A percentile compares a stretch with the other conserved stretches of the same genome.
These are phyloP conservation scores for Fomitopsis betulina DNA, from an alignment of 1,284 basidiomycete genomes.

Conservation along the genomic window DNA sequence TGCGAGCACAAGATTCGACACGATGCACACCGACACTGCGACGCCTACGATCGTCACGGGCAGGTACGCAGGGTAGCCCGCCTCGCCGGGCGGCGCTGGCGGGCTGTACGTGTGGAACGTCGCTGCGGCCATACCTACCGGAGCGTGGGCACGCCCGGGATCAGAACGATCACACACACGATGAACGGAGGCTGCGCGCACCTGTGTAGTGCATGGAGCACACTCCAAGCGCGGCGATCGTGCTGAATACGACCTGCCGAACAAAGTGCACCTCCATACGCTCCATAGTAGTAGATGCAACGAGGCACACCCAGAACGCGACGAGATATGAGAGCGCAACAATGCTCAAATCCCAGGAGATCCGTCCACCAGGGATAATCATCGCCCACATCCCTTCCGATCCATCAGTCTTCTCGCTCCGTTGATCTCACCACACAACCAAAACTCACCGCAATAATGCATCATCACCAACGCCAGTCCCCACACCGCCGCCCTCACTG, in stretches of 20 bases:
- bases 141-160: not conserved
- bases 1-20: constrained; percentile 26
- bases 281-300: constrained; percentile 25
- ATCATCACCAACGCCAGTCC: constrained; percentile 26
- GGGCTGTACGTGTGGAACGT: constrained; percentile 24
- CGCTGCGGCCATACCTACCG: constrained; percentile 26
- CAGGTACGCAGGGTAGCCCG: constrained; percentile 25
- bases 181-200: constrained; percentile 1
- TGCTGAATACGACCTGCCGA: constrained; percentile 26
- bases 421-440: not conserved
- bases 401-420: not conserved
- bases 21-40: constrained; percentile 24
- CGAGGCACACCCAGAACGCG: constrained; percentile 23
- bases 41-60: constrained; percentile 23
- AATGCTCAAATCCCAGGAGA: constrained; percentile 20
- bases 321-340: constrained; percentile 24
- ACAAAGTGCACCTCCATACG: constrained; percentile 28
- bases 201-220: constrained; percentile 31
- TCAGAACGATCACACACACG: not conserved
- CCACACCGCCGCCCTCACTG: constrained; percentile 23
- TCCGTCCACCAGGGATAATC: constrained; percentile 24
- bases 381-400: constrained; percentile 28
- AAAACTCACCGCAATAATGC: constrained; percentile 26
- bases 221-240: constrained; percentile 21
- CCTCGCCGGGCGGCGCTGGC: constrained; percentile 10